These are phyloP conservation scores for Trichoderma parareesei DNA, from an alignment of 495 filamentous ascomycete genomes.

Conservation along the genomic window DNA sequence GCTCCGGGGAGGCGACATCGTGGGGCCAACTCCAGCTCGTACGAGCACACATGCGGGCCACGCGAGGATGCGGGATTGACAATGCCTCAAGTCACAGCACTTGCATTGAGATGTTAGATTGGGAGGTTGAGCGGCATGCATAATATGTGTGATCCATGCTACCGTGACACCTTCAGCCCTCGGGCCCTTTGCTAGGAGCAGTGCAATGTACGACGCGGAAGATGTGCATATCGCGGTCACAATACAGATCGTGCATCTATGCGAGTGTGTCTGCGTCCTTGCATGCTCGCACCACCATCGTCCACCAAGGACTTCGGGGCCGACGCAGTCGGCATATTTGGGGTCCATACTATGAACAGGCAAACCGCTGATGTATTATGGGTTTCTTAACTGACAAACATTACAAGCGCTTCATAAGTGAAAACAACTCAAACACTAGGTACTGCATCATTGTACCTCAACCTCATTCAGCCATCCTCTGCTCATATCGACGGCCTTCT, in stretches of 20 bases:
- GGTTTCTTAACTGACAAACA: neutral
- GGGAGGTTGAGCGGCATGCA: neutral
- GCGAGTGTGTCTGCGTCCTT: neutral
- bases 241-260: neutral
- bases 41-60: neutral
- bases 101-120: neutral
- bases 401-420: neutral
- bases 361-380: neutral
- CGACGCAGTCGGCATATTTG: neutral
- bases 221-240: neutral
- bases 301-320: neutral
- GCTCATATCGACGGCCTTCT: conserved; percentile 66
- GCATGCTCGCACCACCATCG: neutral
- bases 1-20: neutral
- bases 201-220: neutral
- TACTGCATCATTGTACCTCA: no score
- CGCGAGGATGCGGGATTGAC: neutral
- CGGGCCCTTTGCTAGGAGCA: neutral
- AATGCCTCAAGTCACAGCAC: neutral
- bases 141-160: no score
- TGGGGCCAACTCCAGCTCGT: neutral
- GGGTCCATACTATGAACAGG: neutral
- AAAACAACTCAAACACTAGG: neutral
- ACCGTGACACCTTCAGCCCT: no score
- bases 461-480: conserved; percentile 50